Evolutionary conservation across 257 asterid genomes (phyloP), one percentile per base, ranked within the genome.

Genomic region (Rhazya stricta): DNA sequence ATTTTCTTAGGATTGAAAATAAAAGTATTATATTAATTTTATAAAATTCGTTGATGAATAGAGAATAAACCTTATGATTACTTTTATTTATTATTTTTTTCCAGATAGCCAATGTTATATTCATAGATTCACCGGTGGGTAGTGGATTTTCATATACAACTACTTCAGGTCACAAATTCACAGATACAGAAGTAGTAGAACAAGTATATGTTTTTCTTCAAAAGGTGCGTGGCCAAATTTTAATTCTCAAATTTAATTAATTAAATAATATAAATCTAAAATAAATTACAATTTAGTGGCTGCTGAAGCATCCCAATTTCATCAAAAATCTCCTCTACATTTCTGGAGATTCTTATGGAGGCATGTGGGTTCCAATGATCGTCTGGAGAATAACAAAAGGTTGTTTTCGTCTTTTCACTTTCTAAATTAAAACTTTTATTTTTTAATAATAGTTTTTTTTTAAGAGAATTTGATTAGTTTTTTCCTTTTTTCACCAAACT

Each of bases 331-430:
- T 74, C 7, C 45, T 90, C 0, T 88, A 77, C 74, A 46, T 90
- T 74, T 86, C 74, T 4, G 90, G 93, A 9, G 91, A 88, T 62
- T 90, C 96, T 25, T 86, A 90, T 29, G 90, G 84, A 27, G 91
- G 88, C 78, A 81, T 78, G 46, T 69, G 83, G 36, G 79, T 61
- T 36, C 88, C 91, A 18, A 69, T 86, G 81, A 71, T 88, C 23
- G 87, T 82, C n/a, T 74, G 66, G 3, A 82, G 77, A 63, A 85
- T 90, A 75, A 76, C 81, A 23, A 15, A 76, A 82, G 96, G 93
- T 85, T 36, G 0, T 25, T 67, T 37, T 37, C 6, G 1, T 0
- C 2, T 1, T 37, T 18, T 13, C 15, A 27, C 39, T 3, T 39
- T 45, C 21, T 48, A 12, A 7, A n/a, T 21, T 66, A 2, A 63